Base-by-base conservation (phyloP, 2,329 filamentous ascomycete species). In the Aureobasidium pullulans region DNA sequence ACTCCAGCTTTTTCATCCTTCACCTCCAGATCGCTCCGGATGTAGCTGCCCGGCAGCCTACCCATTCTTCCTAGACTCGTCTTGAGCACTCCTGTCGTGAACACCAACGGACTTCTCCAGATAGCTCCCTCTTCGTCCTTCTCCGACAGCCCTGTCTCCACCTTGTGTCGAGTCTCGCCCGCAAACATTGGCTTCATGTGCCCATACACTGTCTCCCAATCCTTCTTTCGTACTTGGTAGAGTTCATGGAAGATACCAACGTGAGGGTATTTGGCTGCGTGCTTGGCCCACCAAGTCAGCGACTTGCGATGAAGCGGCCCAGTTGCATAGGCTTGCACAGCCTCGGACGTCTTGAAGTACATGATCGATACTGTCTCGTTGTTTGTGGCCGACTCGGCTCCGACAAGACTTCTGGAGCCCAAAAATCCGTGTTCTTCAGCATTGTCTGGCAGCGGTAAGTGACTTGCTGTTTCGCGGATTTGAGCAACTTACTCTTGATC, bases 241-340 rank as follows among this genome's bases (percentile, higher is more conserved):
- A 77, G 75, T 73, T 84, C 82, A 65, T 85, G 82, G 61, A 73
- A 83, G 63, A 84, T 78, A 5, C 75, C 75, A 28, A 84, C 64
- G 62, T 81, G 73, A 29, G 66, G 64, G 42, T 70, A 62, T 29
- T 73, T 65, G 46, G 71, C 71, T 36, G 60, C 47, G 9, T 50
- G 16, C 19, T 66, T 60, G 6, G 66, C 67, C 67, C 76, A 81
- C 76, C 77, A 83, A 48, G 78, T 74, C 80, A 79, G 81, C 0
- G 69, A 76, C 39, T 73, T 67, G 11, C 76, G 73, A 65, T 84
- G 82, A 8, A 77, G 59, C 6, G 72, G 65, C 47, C 73, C 74
- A 54, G 82, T 77, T 1, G 82, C 81, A 62, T 81, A 84, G 15
- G 68, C 69, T 65, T 84, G 76, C 15, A 84, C 66, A 13, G 75